Percentiles rank a stretch among this genome's conserved stretches.
Conservation (phyloP, 1,284 basidiomycete species). For the Marasmius fiardii region DNA sequence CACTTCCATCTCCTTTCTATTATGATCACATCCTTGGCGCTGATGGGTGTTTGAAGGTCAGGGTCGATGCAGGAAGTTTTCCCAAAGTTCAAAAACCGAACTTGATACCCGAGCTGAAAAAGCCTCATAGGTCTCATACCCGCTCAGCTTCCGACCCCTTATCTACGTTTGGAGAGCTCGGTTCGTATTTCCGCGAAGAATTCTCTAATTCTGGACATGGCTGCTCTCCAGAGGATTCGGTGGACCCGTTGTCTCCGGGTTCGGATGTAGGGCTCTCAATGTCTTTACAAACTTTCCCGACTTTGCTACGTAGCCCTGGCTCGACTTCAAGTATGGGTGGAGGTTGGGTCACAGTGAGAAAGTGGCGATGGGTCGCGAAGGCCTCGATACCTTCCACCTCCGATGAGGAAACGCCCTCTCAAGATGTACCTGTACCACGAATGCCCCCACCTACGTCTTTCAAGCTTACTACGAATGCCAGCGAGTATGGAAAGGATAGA, state of each 20-base stretch:
- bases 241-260: too few species aligned
- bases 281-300: not conserved
- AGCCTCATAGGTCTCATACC: not conserved
- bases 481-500: not conserved
- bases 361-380: constrained; percentile 1
- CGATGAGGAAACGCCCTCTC: not conserved
- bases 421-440: not conserved
- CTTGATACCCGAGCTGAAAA: not conserved
- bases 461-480: not conserved
- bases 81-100: not conserved
- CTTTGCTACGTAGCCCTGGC: not conserved
- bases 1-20: not conserved
- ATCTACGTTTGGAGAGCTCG: not conserved
- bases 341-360: not conserved
- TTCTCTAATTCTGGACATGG: not conserved
- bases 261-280: not conserved
- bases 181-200: not conserved
- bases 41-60: not conserved
- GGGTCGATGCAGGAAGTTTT: not conserved
- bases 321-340: not conserved
- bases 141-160: not conserved
- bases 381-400: not conserved
- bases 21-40: not conserved
- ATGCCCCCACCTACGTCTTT: not conserved
- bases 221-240: not conserved